Base-by-base conservation (phyloP, 345 rosid species). In the Corchorus olitorius region DNA sequence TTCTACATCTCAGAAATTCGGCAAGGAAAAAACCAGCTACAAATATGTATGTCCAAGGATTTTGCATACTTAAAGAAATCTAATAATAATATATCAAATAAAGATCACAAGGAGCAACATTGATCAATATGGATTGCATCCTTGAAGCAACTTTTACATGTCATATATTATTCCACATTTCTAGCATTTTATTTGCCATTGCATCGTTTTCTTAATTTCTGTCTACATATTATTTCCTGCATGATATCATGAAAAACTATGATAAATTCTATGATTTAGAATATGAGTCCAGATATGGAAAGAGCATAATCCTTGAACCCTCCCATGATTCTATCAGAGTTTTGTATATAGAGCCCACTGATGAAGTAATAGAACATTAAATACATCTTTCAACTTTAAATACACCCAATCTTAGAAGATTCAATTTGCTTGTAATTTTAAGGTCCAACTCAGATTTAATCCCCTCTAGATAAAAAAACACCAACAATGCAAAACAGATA, bases 401-500 rank as follows among this genome's bases (percentile, higher is more conserved):
- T 53, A 35, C n/a, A 70, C 53, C 11, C 37, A 37, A 52, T 74
- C 35, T 74, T 8, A n/a, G 48, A 34, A 74, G 34, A 62, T 14
- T 48, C 45, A 39, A 74, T 62, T 48, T 54, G 77, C 64, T 80
- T 78, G 54, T 17, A 48, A n/a, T 65, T 8, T 60, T 34, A 60
- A 67, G n/a, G 60, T 58, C 66, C 46, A 27, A 65, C 64, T 78
- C 46, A 72, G 75, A 82, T 34, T 50, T 4, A n/a, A 69, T 20
- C 54, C 5, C 45, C 15, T 33, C 76, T 62, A 74, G 43, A 79
- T 80, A 72, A 76, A 72, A 27, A 27, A 27, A 27, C 27, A 76
- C 49, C 68, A 48, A 41, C 19, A 39, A 50, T 53, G 61, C 62
- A 82, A 52, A 74, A 72, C 39, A 81, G 45, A 76, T 84, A 93